These are phyloP conservation scores for Poa annua DNA, from an alignment of 176 grass and related monocot species.

Conservation along the genomic window DNA sequence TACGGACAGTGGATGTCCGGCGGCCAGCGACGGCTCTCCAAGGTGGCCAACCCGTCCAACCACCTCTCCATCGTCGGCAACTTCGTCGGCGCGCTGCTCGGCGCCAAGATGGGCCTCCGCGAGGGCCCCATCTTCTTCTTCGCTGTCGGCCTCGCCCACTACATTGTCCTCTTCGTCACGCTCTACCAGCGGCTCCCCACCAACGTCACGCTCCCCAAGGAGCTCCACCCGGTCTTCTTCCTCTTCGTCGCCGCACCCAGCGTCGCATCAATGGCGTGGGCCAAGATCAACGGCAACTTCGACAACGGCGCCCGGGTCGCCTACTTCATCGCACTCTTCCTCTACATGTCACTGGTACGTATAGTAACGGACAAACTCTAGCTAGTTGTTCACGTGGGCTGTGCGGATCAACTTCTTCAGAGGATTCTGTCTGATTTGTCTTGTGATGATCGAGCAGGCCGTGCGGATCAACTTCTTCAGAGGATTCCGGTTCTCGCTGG, in stretches of 20 bases:
- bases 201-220: conserved; percentile 83
- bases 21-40: conserved; percentile 67
- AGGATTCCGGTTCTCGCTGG: conserved; percentile 91
- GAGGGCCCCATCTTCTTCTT: conserved; percentile 93
- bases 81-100: conserved; percentile 88
- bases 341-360: conserved; percentile 88
- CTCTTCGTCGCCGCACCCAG: conserved; percentile 90
- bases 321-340: conserved; percentile 92
- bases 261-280: conserved; percentile 89
- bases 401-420: conserved; percentile 94
- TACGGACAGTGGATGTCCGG: conserved; percentile 99
- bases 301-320: conserved; percentile 67
- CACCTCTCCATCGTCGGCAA: conserved; percentile 92
- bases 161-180: conserved; percentile 95
- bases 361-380: neutral
- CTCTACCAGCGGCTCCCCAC: conserved; percentile 96
- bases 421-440: conserved; percentile 48
- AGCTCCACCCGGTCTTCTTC: conserved; percentile 98
- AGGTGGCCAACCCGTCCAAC: conserved; percentile 92
- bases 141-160: conserved; percentile 86
- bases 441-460: conserved; percentile 43
- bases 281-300: conserved; percentile 77
- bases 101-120: conserved; percentile 71
- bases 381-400: conserved; percentile 39
- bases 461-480: conserved; percentile 94